Conservation (phyloP, 306 rosid genomes). For the Arachis hypogaea region DNA sequence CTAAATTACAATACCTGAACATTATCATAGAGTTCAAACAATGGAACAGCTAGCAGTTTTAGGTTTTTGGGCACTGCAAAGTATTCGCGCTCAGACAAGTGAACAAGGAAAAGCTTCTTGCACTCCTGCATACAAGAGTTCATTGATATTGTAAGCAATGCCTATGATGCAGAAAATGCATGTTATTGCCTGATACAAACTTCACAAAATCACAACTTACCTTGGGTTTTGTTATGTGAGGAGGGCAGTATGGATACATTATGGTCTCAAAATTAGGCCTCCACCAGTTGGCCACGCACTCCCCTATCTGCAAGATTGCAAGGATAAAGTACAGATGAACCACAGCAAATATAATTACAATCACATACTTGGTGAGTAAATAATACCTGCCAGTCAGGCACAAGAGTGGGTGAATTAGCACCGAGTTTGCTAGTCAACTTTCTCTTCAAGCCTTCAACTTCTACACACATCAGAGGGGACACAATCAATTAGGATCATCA, state of each 20-base stretch:
- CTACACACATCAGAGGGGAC: constrained; percentile 41
- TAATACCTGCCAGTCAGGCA: constrained; percentile 92
- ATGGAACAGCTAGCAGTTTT: constrained; percentile 96
- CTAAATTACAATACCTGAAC: constrained; percentile 69
- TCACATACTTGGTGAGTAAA: not conserved
- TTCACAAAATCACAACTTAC: constrained; percentile 39
- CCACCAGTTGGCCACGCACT: constrained; percentile 99
- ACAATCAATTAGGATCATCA: constrained; percentile 18
- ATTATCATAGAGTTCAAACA: constrained; percentile 98
- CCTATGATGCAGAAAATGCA: constrained; percentile 18
- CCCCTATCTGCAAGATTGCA: constrained; percentile 75
- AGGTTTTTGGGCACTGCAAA: constrained; percentile 98
- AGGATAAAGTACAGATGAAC: constrained; percentile 20
- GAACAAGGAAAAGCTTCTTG: constrained; percentile 95
- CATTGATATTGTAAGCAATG: constrained; percentile 23
- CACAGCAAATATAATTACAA: constrained; percentile 13
- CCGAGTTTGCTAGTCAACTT: constrained; percentile 97
- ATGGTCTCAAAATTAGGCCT: constrained; percentile 99
- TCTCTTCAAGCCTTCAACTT: constrained; percentile 91
- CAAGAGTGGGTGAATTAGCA: constrained; percentile 79
- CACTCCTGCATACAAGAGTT: constrained; percentile 69
- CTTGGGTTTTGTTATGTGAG: constrained; percentile 98
- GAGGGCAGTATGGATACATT: constrained; percentile 99
- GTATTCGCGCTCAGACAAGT: constrained; percentile 96
- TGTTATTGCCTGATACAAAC: not conserved